phyloP scores from a whole-genome alignment of 2,329 filamentous ascomycete genomes.

The Phyllachora maydis region DNA sequence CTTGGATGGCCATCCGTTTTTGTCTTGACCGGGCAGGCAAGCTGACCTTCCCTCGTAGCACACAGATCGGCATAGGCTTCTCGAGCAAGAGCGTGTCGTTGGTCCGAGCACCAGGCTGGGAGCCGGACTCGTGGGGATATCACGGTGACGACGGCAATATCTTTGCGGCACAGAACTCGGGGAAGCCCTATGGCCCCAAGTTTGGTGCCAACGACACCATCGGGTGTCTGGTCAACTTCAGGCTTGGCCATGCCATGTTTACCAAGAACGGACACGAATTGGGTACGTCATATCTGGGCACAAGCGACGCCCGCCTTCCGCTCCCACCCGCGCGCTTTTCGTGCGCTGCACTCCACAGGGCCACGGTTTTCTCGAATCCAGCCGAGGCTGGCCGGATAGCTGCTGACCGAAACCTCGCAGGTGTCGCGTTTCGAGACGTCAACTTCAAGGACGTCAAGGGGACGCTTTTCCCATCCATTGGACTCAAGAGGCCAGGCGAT shows the following conservation, averaged over 20 bases:
- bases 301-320: too few relatives aligned
- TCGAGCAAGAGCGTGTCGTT: constrained; percentile 29
- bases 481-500: constrained; percentile 44
- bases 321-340: too few relatives aligned
- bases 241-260: constrained; percentile 43
- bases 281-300: constrained; percentile 25
- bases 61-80: constrained; percentile 43
- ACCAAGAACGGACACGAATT: constrained; percentile 41
- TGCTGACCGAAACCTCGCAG: too few relatives aligned
- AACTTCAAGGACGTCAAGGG: constrained; percentile 31
- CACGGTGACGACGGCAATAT: constrained; percentile 47
- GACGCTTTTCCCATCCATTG: constrained; percentile 44
- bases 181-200: constrained; percentile 32
- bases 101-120: constrained; percentile 42
- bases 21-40: too few relatives aligned
- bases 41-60: too few relatives aligned
- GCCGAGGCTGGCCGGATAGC: too few relatives aligned
- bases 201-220: constrained; percentile 37
- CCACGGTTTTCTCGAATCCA: too few relatives aligned
- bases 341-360: too few relatives aligned
- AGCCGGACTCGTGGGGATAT: constrained; percentile 47
- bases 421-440: constrained; percentile 48
- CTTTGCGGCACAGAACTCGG: constrained; percentile 33
- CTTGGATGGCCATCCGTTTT: too few relatives aligned
- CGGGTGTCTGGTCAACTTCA: constrained; percentile 47